phyloP scores from a whole-genome alignment of 495 filamentous ascomycete genomes.

The Parachaetomium inaequale region DNA sequence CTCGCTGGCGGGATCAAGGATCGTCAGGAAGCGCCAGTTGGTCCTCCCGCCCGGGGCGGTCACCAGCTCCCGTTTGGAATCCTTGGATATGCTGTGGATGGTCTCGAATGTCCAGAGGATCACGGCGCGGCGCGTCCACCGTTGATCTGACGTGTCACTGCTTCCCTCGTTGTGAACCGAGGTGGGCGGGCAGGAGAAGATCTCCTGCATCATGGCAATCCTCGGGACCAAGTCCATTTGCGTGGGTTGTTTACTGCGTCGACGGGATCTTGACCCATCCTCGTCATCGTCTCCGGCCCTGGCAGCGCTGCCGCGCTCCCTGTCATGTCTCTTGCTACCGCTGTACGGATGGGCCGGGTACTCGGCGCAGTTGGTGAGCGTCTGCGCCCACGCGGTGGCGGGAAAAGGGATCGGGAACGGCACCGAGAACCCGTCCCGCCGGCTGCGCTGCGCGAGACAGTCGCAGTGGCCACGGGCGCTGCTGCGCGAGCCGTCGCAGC shows the following conservation, averaged over 20 bases:
- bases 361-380: constrained; percentile 44
- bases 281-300: constrained; percentile 24
- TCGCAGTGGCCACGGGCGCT: constrained; percentile 34
- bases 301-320: neutral
- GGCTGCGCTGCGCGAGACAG: constrained; percentile 27
- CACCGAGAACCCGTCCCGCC: constrained; percentile 34
- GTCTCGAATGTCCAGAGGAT: constrained; percentile 50
- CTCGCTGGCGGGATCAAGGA: constrained; percentile 43
- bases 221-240: constrained; percentile 45
- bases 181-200: constrained; percentile 43
- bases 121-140: constrained; percentile 43
- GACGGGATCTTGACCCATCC: constrained; percentile 7
- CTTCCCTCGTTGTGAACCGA: constrained; percentile 12
- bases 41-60: constrained; percentile 29
- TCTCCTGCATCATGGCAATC: constrained; percentile 52
- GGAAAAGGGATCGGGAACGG: constrained; percentile 54
- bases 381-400: constrained; percentile 46
- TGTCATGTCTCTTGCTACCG: constrained; percentile 14
- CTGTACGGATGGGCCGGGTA: constrained; percentile 37
- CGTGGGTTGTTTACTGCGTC: constrained; percentile 26
- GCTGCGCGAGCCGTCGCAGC: constrained; percentile 35
- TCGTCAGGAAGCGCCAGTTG: constrained; percentile 48
- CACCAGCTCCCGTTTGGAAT: constrained; percentile 30
- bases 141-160: constrained; percentile 10
- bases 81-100: constrained; percentile 32